phyloP scores from a whole-genome alignment of 2,329 filamentous ascomycete species.

The Blastomyces gilchristii region DNA sequence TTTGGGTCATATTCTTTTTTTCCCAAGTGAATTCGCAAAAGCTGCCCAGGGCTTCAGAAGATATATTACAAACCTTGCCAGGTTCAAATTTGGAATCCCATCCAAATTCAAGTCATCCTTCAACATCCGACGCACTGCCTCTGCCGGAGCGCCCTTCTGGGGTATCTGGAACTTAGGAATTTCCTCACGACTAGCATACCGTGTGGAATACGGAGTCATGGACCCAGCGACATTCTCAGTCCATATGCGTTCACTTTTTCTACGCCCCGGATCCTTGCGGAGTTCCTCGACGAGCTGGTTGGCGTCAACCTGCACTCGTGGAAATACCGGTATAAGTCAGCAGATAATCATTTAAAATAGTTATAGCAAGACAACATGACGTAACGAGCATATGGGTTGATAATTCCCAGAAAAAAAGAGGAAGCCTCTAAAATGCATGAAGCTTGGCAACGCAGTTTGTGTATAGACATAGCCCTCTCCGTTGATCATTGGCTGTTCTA shows the following conservation, averaged over 20 bases:
- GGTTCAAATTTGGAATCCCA: slow-evolving; percentile 56
- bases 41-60: background rate
- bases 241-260: slow-evolving; percentile 21
- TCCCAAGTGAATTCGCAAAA: background rate
- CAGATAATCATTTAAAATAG: background rate
- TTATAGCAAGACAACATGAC: background rate
- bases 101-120: slow-evolving; percentile 55
- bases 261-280: slow-evolving; percentile 18
- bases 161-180: slow-evolving; percentile 28
- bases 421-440: background rate
- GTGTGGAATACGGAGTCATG: slow-evolving; percentile 26
- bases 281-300: slow-evolving; percentile 22
- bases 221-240: slow-evolving; percentile 20
- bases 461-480: background rate
- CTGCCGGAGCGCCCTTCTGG: slow-evolving; percentile 33
- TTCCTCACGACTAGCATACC: slow-evolving; percentile 25
- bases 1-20: background rate
- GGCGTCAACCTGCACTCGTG: slow-evolving; percentile 19
- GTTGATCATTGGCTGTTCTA: background rate
- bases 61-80: slow-evolving; percentile 41
- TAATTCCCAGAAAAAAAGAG: background rate
- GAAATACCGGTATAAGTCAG: background rate
- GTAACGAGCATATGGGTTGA: background rate
- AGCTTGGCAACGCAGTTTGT: background rate
- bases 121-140: slow-evolving; percentile 56